Evolutionary conservation across 768 basidiomycete species (phyloP).

Genomic region (Inosperma sp.): DNA sequence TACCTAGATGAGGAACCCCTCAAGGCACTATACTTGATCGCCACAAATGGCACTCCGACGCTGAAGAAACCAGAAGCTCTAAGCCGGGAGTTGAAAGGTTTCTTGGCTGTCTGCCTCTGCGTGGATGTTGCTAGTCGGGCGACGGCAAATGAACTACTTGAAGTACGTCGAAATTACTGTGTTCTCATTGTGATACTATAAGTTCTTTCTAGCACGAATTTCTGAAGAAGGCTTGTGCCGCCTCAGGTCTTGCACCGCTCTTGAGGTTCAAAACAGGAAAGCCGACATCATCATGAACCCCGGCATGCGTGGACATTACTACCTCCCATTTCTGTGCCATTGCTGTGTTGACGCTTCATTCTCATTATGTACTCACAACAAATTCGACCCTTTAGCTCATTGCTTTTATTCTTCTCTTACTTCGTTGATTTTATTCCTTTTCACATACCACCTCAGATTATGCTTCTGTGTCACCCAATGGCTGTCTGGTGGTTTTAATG

Average conservation of each 20-base stretch:
- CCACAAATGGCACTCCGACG: constrained; percentile 97
- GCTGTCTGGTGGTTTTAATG: no score
- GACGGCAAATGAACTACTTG: constrained; percentile 79
- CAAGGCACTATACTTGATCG: constrained; percentile 92
- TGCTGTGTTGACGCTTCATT: no score
- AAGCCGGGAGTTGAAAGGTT: constrained; percentile 89
- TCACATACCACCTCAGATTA: no score
- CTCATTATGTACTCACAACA: no score
- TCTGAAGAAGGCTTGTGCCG: constrained; percentile 80
- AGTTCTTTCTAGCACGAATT: constrained; percentile 76
- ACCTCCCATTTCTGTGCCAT: no score
- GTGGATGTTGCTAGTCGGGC: constrained; percentile 94
- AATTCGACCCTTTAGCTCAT: no score
- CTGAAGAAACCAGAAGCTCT: constrained; percentile 93
- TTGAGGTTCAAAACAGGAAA: constrained; percentile 64
- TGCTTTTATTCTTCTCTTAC: no score
- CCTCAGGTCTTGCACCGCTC: constrained; percentile 79
- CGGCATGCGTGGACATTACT: no score
- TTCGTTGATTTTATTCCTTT: no score
- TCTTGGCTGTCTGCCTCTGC: constrained; percentile 96
- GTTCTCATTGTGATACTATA: constrained; percentile 8
- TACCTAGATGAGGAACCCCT: constrained; percentile 94
- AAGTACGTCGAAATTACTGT: constrained; percentile 45
- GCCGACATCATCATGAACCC: no score
- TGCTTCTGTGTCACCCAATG: no score